Conservation (phyloP, 2,329 filamentous ascomycete genomes). For the Parascedosporium putredinis region DNA sequence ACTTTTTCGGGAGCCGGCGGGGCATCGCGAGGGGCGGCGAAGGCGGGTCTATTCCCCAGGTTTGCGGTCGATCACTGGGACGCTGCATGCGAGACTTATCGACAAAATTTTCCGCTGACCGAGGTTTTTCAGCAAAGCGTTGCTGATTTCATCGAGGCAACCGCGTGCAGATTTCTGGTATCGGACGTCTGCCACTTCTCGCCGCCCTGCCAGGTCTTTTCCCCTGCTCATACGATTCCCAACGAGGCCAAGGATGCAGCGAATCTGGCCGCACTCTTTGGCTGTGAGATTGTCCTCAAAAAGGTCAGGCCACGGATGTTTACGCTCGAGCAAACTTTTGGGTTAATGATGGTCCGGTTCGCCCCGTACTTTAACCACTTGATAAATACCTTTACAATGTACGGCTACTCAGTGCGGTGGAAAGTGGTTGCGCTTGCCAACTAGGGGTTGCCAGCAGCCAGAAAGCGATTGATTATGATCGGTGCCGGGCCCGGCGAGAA, state of each 20-base stretch:
- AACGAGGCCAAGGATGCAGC: slow-evolving; percentile 58
- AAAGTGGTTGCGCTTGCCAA: slow-evolving; percentile 41
- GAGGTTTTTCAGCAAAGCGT: slow-evolving; percentile 37
- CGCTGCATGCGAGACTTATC: slow-evolving; percentile 47
- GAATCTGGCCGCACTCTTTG: slow-evolving; percentile 52
- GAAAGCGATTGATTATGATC: slow-evolving; percentile 45
- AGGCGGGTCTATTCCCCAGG: slow-evolving; percentile 44
- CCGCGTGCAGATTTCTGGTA: slow-evolving; percentile 25
- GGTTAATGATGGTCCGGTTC: slow-evolving; percentile 46
- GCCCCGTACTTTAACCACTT: slow-evolving; percentile 46
- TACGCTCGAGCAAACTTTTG: slow-evolving; percentile 71
- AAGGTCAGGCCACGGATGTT: slow-evolving; percentile 54
- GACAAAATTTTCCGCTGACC: slow-evolving; percentile 43
- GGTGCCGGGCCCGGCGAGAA: slow-evolving; percentile 57
- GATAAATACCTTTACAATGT: slow-evolving; percentile 51
- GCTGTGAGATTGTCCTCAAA: slow-evolving; percentile 44
- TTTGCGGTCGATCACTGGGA: slow-evolving; percentile 55
- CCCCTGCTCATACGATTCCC: slow-evolving; percentile 55
- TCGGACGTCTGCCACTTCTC: slow-evolving; percentile 62
- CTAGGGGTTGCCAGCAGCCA: slow-evolving; percentile 39
- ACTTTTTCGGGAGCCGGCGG: slow-evolving; percentile 66
- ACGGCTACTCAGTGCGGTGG: slow-evolving; percentile 63
- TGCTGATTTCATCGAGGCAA: slow-evolving; percentile 33
- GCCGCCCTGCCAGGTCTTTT: slow-evolving; percentile 69
- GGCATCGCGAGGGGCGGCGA: slow-evolving; percentile 51